Percentiles rank a stretch among this genome's conserved stretches.
These are phyloP conservation scores for Friedmanniomyces endolithicus DNA, from an alignment of 495 filamentous ascomycete species.

Conservation along the genomic window DNA sequence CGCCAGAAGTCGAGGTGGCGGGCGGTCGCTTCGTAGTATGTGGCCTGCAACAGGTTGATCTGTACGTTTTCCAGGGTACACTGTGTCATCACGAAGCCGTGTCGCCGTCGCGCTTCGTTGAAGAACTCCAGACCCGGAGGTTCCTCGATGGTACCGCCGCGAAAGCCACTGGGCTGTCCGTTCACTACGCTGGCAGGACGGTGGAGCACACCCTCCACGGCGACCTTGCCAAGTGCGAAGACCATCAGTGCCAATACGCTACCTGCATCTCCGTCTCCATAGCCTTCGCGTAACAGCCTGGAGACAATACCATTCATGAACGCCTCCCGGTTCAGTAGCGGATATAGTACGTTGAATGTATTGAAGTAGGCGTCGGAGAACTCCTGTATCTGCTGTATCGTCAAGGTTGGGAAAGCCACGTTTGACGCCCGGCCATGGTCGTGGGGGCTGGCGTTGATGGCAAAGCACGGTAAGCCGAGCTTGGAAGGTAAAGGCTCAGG, in stretches of 20 bases:
- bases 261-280: slow-evolving; percentile 34
- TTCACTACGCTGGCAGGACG: slow-evolving; percentile 32
- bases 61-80: slow-evolving; percentile 47
- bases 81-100: slow-evolving; percentile 44
- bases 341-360: slow-evolving; percentile 43
- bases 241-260: slow-evolving; percentile 45
- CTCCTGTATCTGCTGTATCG: slow-evolving; percentile 38
- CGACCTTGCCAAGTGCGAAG: slow-evolving; percentile 44
- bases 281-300: slow-evolving; percentile 36
- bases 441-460: not conserved
- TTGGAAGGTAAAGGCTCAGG: slow-evolving; percentile 24
- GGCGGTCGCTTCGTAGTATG: slow-evolving; percentile 15
- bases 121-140: slow-evolving; percentile 48
- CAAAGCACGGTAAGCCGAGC: slow-evolving; percentile 14
- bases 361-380: slow-evolving; percentile 44
- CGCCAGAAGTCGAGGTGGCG: slow-evolving; percentile 45
- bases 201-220: slow-evolving; percentile 37
- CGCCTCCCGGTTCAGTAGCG: slow-evolving; percentile 41
- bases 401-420: slow-evolving; percentile 30
- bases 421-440: slow-evolving; percentile 12
- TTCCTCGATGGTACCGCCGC: slow-evolving; percentile 35
- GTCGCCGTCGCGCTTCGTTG: slow-evolving; percentile 46
- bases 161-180: slow-evolving; percentile 40
- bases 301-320: slow-evolving; percentile 39
- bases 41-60: slow-evolving; percentile 36